These are phyloP conservation scores for Lichenothelia convexa DNA, from an alignment of 495 filamentous ascomycete genomes.

Conservation along the genomic window DNA sequence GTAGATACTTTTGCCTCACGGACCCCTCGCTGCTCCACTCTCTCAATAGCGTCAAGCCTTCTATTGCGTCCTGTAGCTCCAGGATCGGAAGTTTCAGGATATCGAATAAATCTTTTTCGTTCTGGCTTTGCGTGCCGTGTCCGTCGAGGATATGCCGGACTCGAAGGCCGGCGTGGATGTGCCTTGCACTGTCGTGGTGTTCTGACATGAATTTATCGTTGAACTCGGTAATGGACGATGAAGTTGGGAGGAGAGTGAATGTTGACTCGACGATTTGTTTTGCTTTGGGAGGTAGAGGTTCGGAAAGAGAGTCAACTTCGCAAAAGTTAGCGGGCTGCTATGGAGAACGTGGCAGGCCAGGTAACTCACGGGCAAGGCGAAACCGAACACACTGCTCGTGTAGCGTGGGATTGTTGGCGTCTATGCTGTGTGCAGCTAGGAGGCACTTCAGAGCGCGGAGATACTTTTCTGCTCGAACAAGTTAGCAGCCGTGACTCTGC, in stretches of 20 bases:
- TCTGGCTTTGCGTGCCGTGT: constrained; percentile 32
- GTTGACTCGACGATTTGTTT: constrained; percentile 46
- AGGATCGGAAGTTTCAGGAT: constrained; percentile 36
- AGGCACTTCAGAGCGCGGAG: constrained; percentile 74
- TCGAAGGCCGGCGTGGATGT: constrained; percentile 44
- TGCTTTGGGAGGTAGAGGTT: constrained; percentile 39
- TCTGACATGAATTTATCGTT: constrained; percentile 48
- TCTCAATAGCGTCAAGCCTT: constrained; percentile 38
- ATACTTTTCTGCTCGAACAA: constrained; percentile 43
- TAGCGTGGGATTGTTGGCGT: constrained; percentile 52
- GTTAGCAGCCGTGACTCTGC: not conserved
- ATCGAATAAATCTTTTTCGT: constrained; percentile 40
- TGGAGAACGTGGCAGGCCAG: not conserved
- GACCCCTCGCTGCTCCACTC: constrained; percentile 39
- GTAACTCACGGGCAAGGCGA: constrained; percentile 32
- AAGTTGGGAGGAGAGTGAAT: constrained; percentile 39
- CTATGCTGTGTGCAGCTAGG: constrained; percentile 47
- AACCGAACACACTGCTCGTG: constrained; percentile 61
- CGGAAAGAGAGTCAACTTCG: constrained; percentile 32
- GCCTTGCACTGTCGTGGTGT: constrained; percentile 42
- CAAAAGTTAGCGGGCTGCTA: not conserved
- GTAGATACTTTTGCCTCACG: constrained; percentile 34
- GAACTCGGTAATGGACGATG: constrained; percentile 38
- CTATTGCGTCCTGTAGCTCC: constrained; percentile 40
- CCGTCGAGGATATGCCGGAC: constrained; percentile 41